phyloP scores from a whole-genome alignment of 768 basidiomycete genomes.

The Naganishia randhawae region DNA sequence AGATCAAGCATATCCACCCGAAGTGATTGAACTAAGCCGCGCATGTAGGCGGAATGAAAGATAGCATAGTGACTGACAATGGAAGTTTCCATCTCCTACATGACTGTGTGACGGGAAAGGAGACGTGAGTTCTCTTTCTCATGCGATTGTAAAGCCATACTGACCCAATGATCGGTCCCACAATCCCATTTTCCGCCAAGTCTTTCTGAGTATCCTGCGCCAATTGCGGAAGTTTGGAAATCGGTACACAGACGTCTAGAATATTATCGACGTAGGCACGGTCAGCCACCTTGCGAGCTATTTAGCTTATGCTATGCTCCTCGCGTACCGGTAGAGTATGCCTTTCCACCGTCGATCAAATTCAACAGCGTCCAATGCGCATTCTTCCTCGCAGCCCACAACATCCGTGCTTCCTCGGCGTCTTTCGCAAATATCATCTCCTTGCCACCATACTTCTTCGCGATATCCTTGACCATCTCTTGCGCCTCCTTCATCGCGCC shows the following conservation, averaged over 20 bases:
- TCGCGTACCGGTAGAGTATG: constrained; percentile 75
- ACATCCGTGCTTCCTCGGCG: constrained; percentile 67
- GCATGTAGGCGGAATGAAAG: neutral
- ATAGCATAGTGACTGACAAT: constrained; percentile 31
- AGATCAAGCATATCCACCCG: too few species aligned
- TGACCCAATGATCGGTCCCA: constrained; percentile 53
- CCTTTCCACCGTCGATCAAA: constrained; percentile 61
- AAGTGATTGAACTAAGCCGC: too few species aligned
- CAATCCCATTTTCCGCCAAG: constrained; percentile 56
- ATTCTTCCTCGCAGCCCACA: constrained; percentile 85
- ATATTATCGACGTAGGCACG: constrained; percentile 58
- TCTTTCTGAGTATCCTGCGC: constrained; percentile 73
- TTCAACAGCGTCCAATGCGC: constrained; percentile 69
- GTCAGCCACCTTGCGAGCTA: too few species aligned
- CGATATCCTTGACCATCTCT: constrained; percentile 60
- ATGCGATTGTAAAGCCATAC: neutral
- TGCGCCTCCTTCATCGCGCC: constrained; percentile 59
- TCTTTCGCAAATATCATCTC: constrained; percentile 70
- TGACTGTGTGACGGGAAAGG: constrained; percentile 31
- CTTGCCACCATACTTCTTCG: constrained; percentile 64
- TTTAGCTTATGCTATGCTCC: neutral
- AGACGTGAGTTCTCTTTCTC: neutral
- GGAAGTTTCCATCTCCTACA: constrained; percentile 53
- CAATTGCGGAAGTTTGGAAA: constrained; percentile 51
- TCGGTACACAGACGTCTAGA: constrained; percentile 56